Base-by-base conservation (phyloP, 495 filamentous ascomycete species). In the Bacidia gigantensis region DNA sequence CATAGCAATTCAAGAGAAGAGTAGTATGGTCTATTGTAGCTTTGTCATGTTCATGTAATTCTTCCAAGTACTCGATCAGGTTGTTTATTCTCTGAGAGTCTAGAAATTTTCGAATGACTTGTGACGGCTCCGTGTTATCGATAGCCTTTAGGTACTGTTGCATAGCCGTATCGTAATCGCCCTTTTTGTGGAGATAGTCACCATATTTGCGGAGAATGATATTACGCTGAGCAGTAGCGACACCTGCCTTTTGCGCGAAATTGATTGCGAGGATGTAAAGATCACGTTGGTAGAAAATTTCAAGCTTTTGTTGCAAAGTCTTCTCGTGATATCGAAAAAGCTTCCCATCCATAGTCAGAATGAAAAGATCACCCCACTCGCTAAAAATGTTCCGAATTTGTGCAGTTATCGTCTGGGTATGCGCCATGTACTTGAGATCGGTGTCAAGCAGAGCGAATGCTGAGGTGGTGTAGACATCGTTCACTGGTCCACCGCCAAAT, bases 11-110 rank as follows among this genome's bases (percentile, higher is more conserved):
- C 18, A 98, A 68, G 17, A 98, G 69, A 24, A 98, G 72, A 0
- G 89, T 98, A 0, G 92, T 98, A 61, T 98, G 92, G 56, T 98
- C 92, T n/a, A 86, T 83, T 1, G 88, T 95, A 5, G 92, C 92
- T 59, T 80, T 86, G 63, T 90, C 84, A 60, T 94, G 89, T 50
- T 96, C 88, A 64, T 98, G 92, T 23, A 98, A 69, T 65, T 96
- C 88, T 69, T 98, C 92, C 10, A 98, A 77, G 61, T 97, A 98
- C 65, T 96, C 89, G 57, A 98, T 98, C 14, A 98, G 71, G 60
- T 97, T 96, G 55, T 95, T 87, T 65, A 98, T 95, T 58, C 89
- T 75, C 69, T 97, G 90, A 0, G 89, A 96, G 57, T 97, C 92
- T 22, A 98, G 73, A 58, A 89, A 95, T 82, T 94, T 95, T 54